Conservation (phyloP, 129 eudicot species). For the Ambrosia trifida region DNA sequence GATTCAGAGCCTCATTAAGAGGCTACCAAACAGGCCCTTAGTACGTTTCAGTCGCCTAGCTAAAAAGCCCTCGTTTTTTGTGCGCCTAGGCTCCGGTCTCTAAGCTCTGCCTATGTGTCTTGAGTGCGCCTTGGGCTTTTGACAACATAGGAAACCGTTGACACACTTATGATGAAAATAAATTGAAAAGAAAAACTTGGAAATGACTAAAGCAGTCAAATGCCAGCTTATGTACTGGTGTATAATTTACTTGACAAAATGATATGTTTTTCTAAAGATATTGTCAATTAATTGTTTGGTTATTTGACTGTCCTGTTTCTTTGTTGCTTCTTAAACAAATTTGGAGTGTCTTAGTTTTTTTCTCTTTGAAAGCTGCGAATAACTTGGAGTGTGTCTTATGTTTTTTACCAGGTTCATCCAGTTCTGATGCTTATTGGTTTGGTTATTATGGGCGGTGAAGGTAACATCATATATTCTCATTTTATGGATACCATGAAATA, state of each 20-base stretch:
- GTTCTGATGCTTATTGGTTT: conserved; percentile 92
- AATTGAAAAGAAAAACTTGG: not conserved
- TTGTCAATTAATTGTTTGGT: not conserved
- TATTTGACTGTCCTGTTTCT: not conserved
- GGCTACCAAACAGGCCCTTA: too few species aligned
- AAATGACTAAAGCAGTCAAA: not conserved
- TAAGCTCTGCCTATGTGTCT: too few species aligned
- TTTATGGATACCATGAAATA: not conserved
- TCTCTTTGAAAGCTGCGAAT: not conserved
- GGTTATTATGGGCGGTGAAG: conserved; percentile 95
- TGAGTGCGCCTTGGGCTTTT: too few species aligned
- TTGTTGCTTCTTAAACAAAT: not conserved
- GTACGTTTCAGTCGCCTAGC: too few species aligned
- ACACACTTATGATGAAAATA: not conserved
- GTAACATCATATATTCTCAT: conserved; percentile 37
- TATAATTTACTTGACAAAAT: not conserved
- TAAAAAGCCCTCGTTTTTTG: not conserved
- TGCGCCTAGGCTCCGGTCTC: too few species aligned
- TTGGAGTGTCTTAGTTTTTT: not conserved
- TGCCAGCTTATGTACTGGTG: not conserved
- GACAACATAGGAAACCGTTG: not conserved
- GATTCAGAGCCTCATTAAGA: too few species aligned
- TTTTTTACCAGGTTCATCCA: conserved; percentile 79
- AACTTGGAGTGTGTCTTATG: not conserved
- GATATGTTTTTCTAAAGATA: too few species aligned